These are phyloP conservation scores for Telfairia occidentalis DNA, from an alignment of 331 rosid genomes.

Conservation along the genomic window DNA sequence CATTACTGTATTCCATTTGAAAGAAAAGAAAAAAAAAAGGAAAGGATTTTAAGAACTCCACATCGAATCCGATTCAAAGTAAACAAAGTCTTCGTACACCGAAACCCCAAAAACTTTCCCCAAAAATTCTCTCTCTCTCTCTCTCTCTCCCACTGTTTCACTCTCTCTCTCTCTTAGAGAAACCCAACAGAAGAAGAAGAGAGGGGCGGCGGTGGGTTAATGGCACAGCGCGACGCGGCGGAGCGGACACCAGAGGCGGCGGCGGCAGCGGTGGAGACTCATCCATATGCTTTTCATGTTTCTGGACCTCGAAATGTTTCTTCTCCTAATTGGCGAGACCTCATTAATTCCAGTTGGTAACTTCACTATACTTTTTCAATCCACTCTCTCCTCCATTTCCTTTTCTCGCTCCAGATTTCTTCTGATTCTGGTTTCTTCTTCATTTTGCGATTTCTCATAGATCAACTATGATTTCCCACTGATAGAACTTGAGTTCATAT, in stretches of 20 bases:
- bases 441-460: not conserved
- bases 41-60: not conserved
- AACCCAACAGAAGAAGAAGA: conserved; percentile 16
- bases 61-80: conserved; percentile 37
- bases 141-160: not conserved
- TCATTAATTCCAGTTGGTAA: conserved; percentile 72
- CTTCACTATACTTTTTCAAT: conserved; percentile 17
- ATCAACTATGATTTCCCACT: not conserved
- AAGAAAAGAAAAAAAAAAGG: not conserved
- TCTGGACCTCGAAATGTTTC: conserved; percentile 81
- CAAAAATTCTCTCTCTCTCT: not conserved
- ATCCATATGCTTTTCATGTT: conserved; percentile 80
- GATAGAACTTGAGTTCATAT: not conserved
- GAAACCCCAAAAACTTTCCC: conserved; percentile 18
- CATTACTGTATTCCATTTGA: not conserved
- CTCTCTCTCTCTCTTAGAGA: conserved; percentile 16
- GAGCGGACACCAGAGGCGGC: conserved; percentile 10
- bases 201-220: conserved; percentile 19
- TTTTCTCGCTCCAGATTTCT: not conserved
- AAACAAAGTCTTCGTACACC: conserved; percentile 1
- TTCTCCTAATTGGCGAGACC: conserved; percentile 74
- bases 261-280: conserved; percentile 28
- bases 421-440: not conserved
- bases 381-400: not conserved
- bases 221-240: conserved; percentile 23